Evolutionary conservation across 139 green algal species (phyloP), one percentile per base, ranked within the genome.

Genomic region (Picochlorum sp.): DNA sequence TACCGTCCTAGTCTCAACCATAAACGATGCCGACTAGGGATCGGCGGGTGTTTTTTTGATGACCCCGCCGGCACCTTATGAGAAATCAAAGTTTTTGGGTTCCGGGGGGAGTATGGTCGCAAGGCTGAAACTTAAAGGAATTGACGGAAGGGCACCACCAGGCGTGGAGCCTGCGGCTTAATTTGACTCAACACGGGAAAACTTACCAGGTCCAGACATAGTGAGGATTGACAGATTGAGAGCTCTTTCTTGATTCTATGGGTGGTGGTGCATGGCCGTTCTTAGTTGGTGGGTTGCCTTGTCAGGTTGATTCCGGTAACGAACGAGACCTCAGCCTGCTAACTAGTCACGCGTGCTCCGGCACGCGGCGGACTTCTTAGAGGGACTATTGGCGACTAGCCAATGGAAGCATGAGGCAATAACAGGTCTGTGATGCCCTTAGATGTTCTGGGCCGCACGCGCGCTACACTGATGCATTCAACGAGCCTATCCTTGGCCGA

Each of bases 1-100:
- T 96, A 96, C 87, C 89, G 84, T 97, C 88, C 81, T 97, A 97
- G 89, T 97, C 88, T 95, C 86, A 95, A 96, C 89, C 89, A 94
- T 95, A 96, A 96, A 96, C 85, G 89, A 96, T 96, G 89, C 89
- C 89, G 85, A 96, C 88, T 96, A 94, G 86, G 86, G 86, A 93
- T 91, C 90, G 84, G 87, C 73, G 77, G 83, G 79, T 90, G 86
- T 94, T 94, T 74, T 73, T 83, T 95, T 79, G 78, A 95, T 95
- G 87, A 96, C 88, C 81, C 82, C 78, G 74, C 85, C 85, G 90
- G 86, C 86, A 96, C 88, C 88, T 96, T 91, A 89, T 88, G 85
- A 96, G 85, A 95, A 96, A 96, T 94, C 89, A 94, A 93, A 92
- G 83, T 95, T 88, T 94, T 93, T 92, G 85, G 85, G 81, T 93